phyloP scores from a whole-genome alignment of 2,329 filamentous ascomycete species.

The Diaporthe citrichinensis region DNA sequence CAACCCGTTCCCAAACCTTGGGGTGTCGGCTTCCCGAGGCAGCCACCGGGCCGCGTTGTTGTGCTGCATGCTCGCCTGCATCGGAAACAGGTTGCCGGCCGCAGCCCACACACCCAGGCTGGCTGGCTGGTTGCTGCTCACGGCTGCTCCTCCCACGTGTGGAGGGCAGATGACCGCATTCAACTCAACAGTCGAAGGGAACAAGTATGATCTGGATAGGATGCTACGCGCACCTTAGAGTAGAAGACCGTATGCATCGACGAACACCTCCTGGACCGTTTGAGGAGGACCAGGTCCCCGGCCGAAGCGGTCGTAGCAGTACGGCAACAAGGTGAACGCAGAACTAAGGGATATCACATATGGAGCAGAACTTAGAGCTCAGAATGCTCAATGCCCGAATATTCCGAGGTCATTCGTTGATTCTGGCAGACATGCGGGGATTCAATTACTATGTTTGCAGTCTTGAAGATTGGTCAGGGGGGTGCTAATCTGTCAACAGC shows the following conservation, averaged over 20 bases:
- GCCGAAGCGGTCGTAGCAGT: not conserved
- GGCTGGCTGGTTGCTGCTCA: not conserved
- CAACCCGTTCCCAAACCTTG: conserved; percentile 16
- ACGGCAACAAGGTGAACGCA: not conserved
- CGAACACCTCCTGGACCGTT: not conserved
- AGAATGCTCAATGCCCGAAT: not conserved
- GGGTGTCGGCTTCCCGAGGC: conserved; percentile 27
- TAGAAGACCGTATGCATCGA: not conserved
- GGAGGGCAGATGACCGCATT: conserved; percentile 11
- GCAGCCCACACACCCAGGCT: not conserved
- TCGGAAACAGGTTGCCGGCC: conserved; percentile 15
- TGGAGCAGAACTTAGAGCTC: not conserved
- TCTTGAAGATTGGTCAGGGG: not conserved
- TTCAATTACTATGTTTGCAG: not conserved
- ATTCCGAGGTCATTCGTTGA: not conserved
- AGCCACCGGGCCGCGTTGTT: conserved; percentile 14
- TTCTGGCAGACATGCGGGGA: not conserved
- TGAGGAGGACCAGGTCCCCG: not conserved
- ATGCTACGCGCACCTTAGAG: not conserved
- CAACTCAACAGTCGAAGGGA: not conserved
- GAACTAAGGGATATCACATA: not conserved
- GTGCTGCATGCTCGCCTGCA: conserved; percentile 6
- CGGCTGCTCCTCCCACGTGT: not conserved
- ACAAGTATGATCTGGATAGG: not conserved
- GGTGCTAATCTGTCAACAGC: not conserved